Conservation (phyloP, 108 stramenopile species). For the Fragilariopsis cylindrus region DNA sequence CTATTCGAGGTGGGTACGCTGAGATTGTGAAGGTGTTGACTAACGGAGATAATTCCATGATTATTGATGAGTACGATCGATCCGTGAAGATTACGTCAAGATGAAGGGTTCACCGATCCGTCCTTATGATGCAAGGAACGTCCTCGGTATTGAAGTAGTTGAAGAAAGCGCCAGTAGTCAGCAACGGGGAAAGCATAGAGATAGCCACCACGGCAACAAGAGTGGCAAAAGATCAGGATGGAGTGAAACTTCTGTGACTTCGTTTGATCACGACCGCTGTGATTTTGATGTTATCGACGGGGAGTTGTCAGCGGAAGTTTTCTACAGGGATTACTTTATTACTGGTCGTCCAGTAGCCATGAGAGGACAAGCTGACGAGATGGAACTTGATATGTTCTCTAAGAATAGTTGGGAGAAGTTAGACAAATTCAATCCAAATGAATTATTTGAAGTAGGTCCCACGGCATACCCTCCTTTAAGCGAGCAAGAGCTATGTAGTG, state of each 20-base stretch:
- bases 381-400: constrained; percentile 18
- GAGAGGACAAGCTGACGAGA: constrained; percentile 4
- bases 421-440: constrained; percentile 7
- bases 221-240: constrained; percentile 14
- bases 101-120: constrained; percentile 32
- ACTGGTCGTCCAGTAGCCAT: constrained; percentile 22
- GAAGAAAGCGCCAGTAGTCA: not conserved
- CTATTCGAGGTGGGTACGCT: constrained; percentile 29
- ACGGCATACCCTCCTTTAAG: constrained; percentile 28
- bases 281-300: constrained; percentile 23
- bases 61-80: constrained; percentile 6
- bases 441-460: constrained; percentile 18
- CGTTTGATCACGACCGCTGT: constrained; percentile 1
- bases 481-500: constrained; percentile 8
- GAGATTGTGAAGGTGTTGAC: constrained; percentile 25
- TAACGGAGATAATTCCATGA: not conserved
- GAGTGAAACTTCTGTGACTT: constrained; percentile 10
- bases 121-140: constrained; percentile 17
- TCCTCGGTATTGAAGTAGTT: constrained; percentile 6
- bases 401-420: constrained; percentile 14
- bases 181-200: not conserved
- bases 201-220: not conserved
- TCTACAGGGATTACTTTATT: constrained; percentile 27
- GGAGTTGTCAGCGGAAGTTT: constrained; percentile 3
- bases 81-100: constrained; percentile 27